Base-by-base conservation (phyloP, 257 asterid species). In the Handroanthus guayacan region DNA sequence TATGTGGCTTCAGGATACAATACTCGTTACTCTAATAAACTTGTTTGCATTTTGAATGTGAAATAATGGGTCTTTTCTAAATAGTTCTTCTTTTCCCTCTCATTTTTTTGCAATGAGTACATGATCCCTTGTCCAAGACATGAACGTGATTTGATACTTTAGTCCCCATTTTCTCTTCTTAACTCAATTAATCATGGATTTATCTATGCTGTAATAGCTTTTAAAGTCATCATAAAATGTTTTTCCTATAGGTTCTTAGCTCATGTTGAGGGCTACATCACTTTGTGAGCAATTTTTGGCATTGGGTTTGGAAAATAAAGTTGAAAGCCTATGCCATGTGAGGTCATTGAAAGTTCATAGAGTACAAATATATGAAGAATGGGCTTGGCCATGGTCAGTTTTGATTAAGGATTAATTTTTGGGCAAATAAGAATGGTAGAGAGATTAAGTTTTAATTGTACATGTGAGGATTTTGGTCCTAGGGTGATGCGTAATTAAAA, bases 201-300 rank as follows among this genome's bases (percentile, higher is more conserved):
- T 84, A 11, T 85, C 88, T 3, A 88, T 69, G 43, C 93, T 85
- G 90, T 90, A 94, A 36, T 45, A 81, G 8, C 69, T 67, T 1
- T 75, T 80, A 1, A 85, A 86, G 43, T 94, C 97, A 20, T 94
- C 96, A 77, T 94, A 91, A 66, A 90, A 94, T 0, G 94, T 91
- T 14, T 38, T 77, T 3, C 82, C 88, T n/a, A 34, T 56, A 0
- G 92, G 72, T 4, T 87, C 91, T 72, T 62, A 51, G 60, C 75
- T 62, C 7, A 75, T 65, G 79, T 83, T 63, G 76, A 55, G 60
- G 66, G 63, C 11, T 41, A 38, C 64, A 20, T 62, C 12, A 11
- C 55, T 54, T 16, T 65, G 51, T 0, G 76, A 44, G 73, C 72
- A 47, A 11, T 58, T 50, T 0, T 70, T 18, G 36, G 48, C 9